Conservation (phyloP, 805 yeast genomes). For the Candida taoyuanica region DNA sequence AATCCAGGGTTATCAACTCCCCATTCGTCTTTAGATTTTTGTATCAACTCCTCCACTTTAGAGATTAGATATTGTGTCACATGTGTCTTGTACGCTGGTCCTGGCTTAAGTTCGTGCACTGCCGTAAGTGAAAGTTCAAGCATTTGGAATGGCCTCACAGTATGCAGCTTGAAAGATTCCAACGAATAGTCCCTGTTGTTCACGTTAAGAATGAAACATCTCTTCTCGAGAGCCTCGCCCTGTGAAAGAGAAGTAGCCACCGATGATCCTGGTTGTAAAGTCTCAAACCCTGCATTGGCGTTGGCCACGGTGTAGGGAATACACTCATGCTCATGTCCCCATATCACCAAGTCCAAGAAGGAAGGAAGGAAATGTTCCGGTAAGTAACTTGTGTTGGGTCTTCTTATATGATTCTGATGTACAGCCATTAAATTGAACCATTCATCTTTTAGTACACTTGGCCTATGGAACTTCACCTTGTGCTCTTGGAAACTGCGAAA, state of each 20-base stretch:
- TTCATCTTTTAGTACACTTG: constrained; percentile 48
- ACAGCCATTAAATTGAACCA: constrained; percentile 87
- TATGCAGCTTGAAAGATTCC: constrained; percentile 57
- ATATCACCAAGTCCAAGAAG: constrained; percentile 75
- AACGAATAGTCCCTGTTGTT: constrained; percentile 51
- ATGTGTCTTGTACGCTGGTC: constrained; percentile 52
- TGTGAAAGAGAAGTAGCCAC: constrained; percentile 87
- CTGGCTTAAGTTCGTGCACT: constrained; percentile 53
- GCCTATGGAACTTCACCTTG: constrained; percentile 72
- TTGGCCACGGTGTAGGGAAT: constrained; percentile 62
- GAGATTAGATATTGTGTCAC: constrained; percentile 55
- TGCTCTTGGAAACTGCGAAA: constrained; percentile 79
- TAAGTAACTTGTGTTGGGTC: constrained; percentile 72
- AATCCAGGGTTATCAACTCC: constrained; percentile 30
- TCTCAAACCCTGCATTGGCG: constrained; percentile 56
- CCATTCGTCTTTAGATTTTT: constrained; percentile 51
- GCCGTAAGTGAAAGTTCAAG: constrained; percentile 52
- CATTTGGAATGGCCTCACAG: constrained; percentile 83
- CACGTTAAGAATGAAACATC: constrained; percentile 66
- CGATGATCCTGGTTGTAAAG: constrained; percentile 90
- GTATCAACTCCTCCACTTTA: constrained; percentile 65
- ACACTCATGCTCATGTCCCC: constrained; percentile 99
- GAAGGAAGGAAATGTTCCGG: constrained; percentile 83
- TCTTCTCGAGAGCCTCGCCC: constrained; percentile 74
- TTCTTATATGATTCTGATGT: constrained; percentile 83